Conservation (phyloP, 306 rosid genomes). For the Prunus mira region DNA sequence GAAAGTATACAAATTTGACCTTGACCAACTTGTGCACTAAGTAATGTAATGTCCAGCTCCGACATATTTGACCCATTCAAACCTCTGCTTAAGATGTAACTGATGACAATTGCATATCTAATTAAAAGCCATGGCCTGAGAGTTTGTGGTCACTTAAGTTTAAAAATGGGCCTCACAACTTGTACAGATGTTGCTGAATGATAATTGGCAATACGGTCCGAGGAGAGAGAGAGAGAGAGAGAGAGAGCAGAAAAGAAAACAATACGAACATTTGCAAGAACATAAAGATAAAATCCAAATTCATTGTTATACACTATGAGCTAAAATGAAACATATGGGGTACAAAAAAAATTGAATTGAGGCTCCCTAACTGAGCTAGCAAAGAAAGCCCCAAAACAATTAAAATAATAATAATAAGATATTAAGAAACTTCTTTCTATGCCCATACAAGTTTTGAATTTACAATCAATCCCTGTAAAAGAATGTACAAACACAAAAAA, state of each 20-base stretch:
- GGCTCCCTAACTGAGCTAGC: background rate
- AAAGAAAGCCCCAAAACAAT: constrained; percentile 35
- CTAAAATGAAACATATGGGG: background rate
- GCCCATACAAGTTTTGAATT: constrained; percentile 31
- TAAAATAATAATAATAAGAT: constrained; percentile 22
- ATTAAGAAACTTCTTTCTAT: constrained; percentile 6
- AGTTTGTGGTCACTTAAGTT: background rate
- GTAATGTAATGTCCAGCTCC: constrained; percentile 5
- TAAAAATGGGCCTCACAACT: background rate
- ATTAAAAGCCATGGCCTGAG: background rate
- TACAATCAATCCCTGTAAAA: constrained; percentile 29
- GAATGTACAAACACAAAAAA: constrained; percentile 32
- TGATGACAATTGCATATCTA: constrained; percentile 3
- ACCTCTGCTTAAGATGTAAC: background rate
- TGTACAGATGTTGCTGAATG: background rate
- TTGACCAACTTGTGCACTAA: constrained; percentile 11
- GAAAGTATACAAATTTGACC: background rate
- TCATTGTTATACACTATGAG: background rate
- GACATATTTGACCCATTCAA: constrained; percentile 16
- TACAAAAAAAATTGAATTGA: constrained; percentile 26
- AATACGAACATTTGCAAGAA: background rate
- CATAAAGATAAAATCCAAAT: background rate
- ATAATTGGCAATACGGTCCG: no score
- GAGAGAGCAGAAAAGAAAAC: background rate
- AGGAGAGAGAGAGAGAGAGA: background rate